Conservation (phyloP, 1,139 yeast species). For the Pichia kudriavzevii region DNA sequence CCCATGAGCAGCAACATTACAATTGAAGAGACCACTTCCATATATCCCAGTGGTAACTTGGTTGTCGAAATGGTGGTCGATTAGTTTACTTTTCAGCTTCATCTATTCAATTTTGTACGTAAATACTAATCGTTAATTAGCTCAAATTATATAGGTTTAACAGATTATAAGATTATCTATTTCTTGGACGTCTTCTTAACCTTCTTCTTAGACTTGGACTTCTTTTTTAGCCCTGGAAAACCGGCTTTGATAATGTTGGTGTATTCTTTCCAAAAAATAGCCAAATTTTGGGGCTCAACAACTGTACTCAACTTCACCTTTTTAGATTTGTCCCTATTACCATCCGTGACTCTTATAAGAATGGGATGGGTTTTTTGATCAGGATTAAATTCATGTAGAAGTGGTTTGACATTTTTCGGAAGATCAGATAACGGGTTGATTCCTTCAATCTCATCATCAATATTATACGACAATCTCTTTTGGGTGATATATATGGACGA, state of each 20-base stretch:
- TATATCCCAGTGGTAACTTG: slow-evolving; percentile 58
- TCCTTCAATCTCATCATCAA: slow-evolving; percentile 19
- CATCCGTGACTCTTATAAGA: slow-evolving; percentile 54
- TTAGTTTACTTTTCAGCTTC: slow-evolving; percentile 16
- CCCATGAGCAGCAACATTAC: slow-evolving; percentile 22
- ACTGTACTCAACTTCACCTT: slow-evolving; percentile 25
- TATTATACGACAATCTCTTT: slow-evolving; percentile 28
- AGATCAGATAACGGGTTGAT: slow-evolving; percentile 13
- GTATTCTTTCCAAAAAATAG: slow-evolving; percentile 25
- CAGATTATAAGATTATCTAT: neutral
- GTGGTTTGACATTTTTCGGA: slow-evolving; percentile 12
- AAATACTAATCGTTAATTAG: neutral
- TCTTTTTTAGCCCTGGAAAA: slow-evolving; percentile 22
- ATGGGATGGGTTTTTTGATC: slow-evolving; percentile 35
- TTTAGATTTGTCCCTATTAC: slow-evolving; percentile 31
- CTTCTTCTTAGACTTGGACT: slow-evolving; percentile 24
- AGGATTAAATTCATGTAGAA: slow-evolving; percentile 8
- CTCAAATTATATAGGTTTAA: neutral
- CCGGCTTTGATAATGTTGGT: slow-evolving; percentile 23
- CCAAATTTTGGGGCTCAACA: slow-evolving; percentile 23
- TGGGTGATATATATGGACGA: slow-evolving; percentile 40
- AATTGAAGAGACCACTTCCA: slow-evolving; percentile 36
- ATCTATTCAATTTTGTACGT: slow-evolving; percentile 16
- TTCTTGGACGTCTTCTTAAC: slow-evolving; percentile 17
- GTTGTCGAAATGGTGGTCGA: slow-evolving; percentile 25